Evolutionary conservation across 805 yeast species (phyloP), one percentile per base, ranked within the genome.

Genomic region (Candida oleophila): DNA sequence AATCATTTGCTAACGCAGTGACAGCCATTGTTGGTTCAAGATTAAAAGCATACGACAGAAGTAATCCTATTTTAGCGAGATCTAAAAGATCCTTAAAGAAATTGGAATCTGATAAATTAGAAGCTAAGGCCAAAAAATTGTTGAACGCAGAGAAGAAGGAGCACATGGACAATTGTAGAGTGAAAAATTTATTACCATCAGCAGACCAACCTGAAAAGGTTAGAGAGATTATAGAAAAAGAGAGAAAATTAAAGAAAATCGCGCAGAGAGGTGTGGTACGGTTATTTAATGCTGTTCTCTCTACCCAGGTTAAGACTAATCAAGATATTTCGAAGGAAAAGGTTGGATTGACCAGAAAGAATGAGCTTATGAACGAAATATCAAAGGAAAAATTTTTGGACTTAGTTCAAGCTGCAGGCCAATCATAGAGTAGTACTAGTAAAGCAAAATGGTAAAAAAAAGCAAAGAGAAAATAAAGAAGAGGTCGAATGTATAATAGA

Each of bases 381-480:
- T 85, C 96, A 3, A 92, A 91, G 64, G 96, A 90, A 61, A 87
- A 82, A 62, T 91, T 91, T 60, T 77, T 91, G 65, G 96, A 90
- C 65, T 73, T 91, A 64, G 94, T 91, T 33, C 86, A 83, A 64
- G 85, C 85, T 38, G 90, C 90, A 2, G 91, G 87, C 44, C 77
- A 79, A 40, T 53, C 50, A 19, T 46, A 37, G 36, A 12, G 4
- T 28, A 28, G n/a, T n/a, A n/a, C n/a, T n/a, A n/a, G n/a, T n/a
- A n/a, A n/a, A n/a, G n/a, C n/a, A n/a, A n/a, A n/a, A n/a, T n/a
- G n/a, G n/a, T n/a, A n/a, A n/a, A n/a, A n/a, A n/a, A n/a, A n/a
- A n/a, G n/a, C n/a, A n/a, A n/a, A 25, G 30, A 25, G 30, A 25
- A 25, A 11, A 25, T 7, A 25, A 11, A 25, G 11, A 25, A 25